Percentiles rank a stretch among this genome's conserved stretches.
Conservation (phyloP, 2,329 filamentous ascomycete species). For the Fusarium beomiforme region DNA sequence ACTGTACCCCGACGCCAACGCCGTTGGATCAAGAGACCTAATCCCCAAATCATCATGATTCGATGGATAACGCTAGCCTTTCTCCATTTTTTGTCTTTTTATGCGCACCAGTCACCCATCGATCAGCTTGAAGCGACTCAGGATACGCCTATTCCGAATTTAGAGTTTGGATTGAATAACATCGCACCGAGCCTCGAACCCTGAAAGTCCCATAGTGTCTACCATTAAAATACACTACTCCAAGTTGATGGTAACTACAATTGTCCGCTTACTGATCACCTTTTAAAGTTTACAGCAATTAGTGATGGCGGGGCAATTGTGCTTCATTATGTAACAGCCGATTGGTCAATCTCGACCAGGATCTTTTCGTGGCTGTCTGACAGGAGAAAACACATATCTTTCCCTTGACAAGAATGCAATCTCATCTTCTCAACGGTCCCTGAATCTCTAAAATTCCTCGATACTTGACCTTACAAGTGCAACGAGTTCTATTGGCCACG, state of each 20-base stretch:
- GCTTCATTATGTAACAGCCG: background rate
- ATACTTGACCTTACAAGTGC: background rate
- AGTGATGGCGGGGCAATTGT: background rate
- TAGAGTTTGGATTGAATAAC: background rate
- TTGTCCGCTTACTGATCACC: background rate
- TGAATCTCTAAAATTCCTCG: background rate
- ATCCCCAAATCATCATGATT: background rate
- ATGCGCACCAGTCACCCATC: slow-evolving; percentile 14
- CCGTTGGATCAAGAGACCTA: background rate
- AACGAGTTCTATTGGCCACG: background rate
- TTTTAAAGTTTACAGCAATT: background rate
- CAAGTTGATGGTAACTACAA: background rate
- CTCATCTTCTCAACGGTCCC: background rate
- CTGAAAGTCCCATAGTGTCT: background rate
- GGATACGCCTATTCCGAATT: background rate
- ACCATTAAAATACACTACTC: background rate
- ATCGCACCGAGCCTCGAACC: background rate
- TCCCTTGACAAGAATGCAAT: background rate
- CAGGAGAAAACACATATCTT: background rate
- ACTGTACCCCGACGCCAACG: slow-evolving; percentile 1
- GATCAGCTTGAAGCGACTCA: background rate
- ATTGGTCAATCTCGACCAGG: background rate
- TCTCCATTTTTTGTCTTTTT: background rate
- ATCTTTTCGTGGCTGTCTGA: background rate
- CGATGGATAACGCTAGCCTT: background rate